phyloP scores from a whole-genome alignment of 768 basidiomycete genomes.

The Coprinopsis sp. region DNA sequence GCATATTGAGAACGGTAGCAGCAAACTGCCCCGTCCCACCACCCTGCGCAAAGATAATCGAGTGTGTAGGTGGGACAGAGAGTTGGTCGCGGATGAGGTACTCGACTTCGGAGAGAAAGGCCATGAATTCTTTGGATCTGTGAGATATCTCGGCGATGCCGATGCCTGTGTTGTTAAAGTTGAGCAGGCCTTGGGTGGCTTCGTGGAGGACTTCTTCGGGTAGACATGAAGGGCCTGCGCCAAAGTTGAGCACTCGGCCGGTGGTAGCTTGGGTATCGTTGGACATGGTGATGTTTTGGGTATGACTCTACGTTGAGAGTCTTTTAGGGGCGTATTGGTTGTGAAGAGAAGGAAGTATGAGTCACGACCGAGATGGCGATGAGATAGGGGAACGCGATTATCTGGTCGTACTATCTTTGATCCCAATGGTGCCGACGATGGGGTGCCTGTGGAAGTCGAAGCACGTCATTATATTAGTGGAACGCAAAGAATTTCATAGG shows the following conservation, averaged over 20 bases:
- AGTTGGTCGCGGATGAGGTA: conserved; percentile 71
- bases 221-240: conserved; percentile 90
- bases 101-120: conserved; percentile 60
- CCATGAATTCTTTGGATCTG: conserved; percentile 83
- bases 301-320: neutral
- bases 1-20: conserved; percentile 85
- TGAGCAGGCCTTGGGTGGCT: conserved; percentile 79
- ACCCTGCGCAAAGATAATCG: conserved; percentile 90
- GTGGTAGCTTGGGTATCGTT: conserved; percentile 22
- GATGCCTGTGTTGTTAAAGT: conserved; percentile 88
- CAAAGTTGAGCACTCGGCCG: conserved; percentile 77
- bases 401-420: too few relatives aligned
- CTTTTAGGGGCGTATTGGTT: too few relatives aligned
- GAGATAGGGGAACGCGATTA: too few relatives aligned
- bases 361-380: too few relatives aligned
- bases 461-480: too few relatives aligned
- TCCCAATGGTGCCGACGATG: too few relatives aligned
- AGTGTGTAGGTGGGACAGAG: conserved; percentile 76
- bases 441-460: too few relatives aligned
- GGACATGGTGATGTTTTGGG: conserved; percentile 23
- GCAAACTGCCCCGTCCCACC: conserved; percentile 93
- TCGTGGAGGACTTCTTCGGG: conserved; percentile 83
- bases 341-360: too few relatives aligned
- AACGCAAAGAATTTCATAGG: too few relatives aligned
- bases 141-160: conserved; percentile 97